A percentile compares a stretch with the other conserved stretches of the same genome.
Evolutionary conservation across 345 rosid genomes (phyloP).

Genomic region (Pseudoturritis turrita): DNA sequence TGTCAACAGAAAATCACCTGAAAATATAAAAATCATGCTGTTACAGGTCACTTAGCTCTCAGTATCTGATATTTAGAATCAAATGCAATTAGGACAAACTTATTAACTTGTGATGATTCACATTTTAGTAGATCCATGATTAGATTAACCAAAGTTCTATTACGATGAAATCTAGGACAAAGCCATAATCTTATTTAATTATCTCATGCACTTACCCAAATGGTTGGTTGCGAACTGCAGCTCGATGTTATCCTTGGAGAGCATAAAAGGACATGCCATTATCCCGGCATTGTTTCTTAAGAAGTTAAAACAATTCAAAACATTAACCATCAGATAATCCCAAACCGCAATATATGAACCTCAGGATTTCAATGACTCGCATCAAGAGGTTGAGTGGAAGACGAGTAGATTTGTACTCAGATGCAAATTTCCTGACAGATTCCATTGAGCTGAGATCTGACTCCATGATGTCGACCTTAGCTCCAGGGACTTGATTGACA

Average conservation of each 20-base stretch:
- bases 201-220: constrained; percentile 33
- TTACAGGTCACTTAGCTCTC: too few species aligned
- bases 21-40: background rate
- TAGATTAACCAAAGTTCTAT: background rate
- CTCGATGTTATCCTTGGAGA: constrained; percentile 56
- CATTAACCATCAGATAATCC: background rate
- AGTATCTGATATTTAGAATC: too few species aligned
- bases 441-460: constrained; percentile 60
- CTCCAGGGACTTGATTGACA: constrained; percentile 41
- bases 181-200: background rate
- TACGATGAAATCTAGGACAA: background rate
- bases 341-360: background rate
- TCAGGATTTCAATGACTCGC: constrained; percentile 23
- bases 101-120: too few species aligned
- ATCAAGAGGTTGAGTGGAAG: constrained; percentile 60
- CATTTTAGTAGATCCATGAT: background rate
- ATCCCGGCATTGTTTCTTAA: constrained; percentile 53
- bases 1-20: constrained; percentile 71
- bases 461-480: constrained; percentile 64
- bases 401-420: constrained; percentile 45
- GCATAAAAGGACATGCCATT: constrained; percentile 39
- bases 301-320: background rate
- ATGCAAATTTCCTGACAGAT: constrained; percentile 54
- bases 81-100: background rate
- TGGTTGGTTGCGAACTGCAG: constrained; percentile 58